Conservation (phyloP, 1,284 basidiomycete species). For the Golubevia sp. region DNA sequence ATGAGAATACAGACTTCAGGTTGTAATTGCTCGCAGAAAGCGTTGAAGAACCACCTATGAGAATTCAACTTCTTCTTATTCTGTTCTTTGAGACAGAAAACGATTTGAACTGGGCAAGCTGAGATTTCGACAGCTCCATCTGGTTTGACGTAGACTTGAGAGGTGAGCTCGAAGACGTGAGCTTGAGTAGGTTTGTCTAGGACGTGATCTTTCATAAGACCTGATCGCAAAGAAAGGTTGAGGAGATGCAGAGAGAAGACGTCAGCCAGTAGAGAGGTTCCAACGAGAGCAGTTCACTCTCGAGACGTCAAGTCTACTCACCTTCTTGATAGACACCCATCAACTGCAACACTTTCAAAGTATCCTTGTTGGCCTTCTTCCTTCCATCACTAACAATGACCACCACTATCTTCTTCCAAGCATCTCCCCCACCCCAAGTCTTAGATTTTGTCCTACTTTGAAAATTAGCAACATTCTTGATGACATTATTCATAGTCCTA, state of each 20-base stretch:
- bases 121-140: conserved; percentile 10
- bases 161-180: conserved; percentile 20
- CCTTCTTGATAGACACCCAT: conserved; percentile 13
- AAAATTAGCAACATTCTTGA: conserved; percentile 20
- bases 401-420: conserved; percentile 20
- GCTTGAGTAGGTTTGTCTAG: conserved; percentile 13
- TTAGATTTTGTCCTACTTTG: conserved; percentile 9
- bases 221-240: background rate
- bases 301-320: background rate
- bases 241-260: too few species aligned
- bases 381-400: conserved; percentile 17
- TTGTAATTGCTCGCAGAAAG: conserved; percentile 21
- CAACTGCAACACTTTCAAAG: conserved; percentile 12
- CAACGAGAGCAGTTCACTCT: background rate
- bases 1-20: conserved; percentile 49
- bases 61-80: conserved; percentile 51
- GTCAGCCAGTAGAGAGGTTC: too few species aligned
- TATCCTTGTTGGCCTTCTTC: conserved; percentile 15
- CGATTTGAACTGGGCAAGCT: conserved; percentile 14
- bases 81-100: conserved; percentile 22
- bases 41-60: conserved; percentile 53
- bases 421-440: conserved; percentile 13
- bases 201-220: conserved; percentile 14
- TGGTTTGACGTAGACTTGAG: conserved; percentile 14
- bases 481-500: conserved; percentile 16